These are phyloP conservation scores for Chenopodium quinoa DNA, from an alignment of 148 eudicot genomes.

Conservation along the genomic window DNA sequence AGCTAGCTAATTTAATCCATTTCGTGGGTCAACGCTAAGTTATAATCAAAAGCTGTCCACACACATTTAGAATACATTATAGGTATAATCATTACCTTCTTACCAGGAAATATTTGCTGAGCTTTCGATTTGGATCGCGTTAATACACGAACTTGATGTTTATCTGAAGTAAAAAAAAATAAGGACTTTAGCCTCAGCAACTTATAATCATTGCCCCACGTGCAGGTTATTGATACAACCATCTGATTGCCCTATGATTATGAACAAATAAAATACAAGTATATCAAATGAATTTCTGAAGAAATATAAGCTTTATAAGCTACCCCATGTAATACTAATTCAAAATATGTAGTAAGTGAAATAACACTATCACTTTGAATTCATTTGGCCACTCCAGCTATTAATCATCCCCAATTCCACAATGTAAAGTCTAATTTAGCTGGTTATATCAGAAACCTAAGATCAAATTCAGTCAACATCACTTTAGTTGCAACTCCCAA, in stretches of 20 bases:
- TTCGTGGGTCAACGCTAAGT: background rate
- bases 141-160: constrained; percentile 73
- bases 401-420: background rate
- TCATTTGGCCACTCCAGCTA: background rate
- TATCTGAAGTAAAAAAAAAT: constrained; percentile 45
- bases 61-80: constrained; percentile 9
- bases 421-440: background rate
- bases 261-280: background rate
- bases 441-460: too few relatives aligned
- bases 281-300: background rate
- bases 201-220: background rate
- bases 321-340: background rate
- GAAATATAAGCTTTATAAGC: background rate
- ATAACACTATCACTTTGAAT: background rate
- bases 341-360: background rate
- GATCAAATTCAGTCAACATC: background rate
- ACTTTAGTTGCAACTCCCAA: background rate
- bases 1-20: too few relatives aligned
- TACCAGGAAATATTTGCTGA: constrained; percentile 89
- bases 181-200: background rate
- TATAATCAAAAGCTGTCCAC: constrained; percentile 2
- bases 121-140: constrained; percentile 86
- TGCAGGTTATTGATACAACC: constrained; percentile 74
- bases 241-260: constrained; percentile 54
- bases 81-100: constrained; percentile 76